Base-by-base conservation (phyloP, 345 rosid genomes). In the Syzygium oleosum region DNA sequence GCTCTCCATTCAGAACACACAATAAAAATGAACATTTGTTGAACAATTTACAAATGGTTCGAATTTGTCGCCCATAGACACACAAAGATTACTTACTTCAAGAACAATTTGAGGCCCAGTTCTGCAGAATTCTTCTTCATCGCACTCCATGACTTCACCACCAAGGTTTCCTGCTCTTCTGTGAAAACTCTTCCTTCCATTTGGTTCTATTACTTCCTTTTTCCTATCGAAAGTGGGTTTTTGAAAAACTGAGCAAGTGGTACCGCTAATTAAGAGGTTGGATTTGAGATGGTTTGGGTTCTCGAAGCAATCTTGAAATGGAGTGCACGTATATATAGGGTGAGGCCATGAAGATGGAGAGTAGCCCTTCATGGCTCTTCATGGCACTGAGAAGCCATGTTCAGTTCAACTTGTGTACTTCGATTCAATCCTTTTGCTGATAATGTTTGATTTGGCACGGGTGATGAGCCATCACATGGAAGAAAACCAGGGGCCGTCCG, bases 151-250 rank as follows among this genome's bases (percentile, higher is more conserved):
- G 98, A 96, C 87, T 93, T 92, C 46, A 95, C 93, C 79, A 96
- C 98, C 88, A 94, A 89, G 90, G 94, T 94, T 87, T 96, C 97
- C 90, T 94, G 95, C 85, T 96, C 97, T 90, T 96, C 96, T 10
- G 92, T 94, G 84, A 95, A 95, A 84, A 88, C 94, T 68, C 52
- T 88, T 85, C 87, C 94, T 85, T 59, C 80, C 80, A 73, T 73
- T n/a, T 14, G 80, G 25, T 19, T 34, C 1, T 68, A 17, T 17
- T 17, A 17, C 80, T 68, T 68, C 7, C 80, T 68, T 68, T 31
- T 19, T 25, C 11, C 46, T 17, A 34, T 9, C 46, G 46, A 34
- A 68, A 68, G 80, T 68, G 46, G 46, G 46, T 68, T 9, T 68
- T 51, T 14, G 0, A 11, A 27, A 43, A 31, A 85, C 14, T 43